Conservation (phyloP, 2,329 filamentous ascomycete genomes). For the Microthyrium microscopicum region DNA sequence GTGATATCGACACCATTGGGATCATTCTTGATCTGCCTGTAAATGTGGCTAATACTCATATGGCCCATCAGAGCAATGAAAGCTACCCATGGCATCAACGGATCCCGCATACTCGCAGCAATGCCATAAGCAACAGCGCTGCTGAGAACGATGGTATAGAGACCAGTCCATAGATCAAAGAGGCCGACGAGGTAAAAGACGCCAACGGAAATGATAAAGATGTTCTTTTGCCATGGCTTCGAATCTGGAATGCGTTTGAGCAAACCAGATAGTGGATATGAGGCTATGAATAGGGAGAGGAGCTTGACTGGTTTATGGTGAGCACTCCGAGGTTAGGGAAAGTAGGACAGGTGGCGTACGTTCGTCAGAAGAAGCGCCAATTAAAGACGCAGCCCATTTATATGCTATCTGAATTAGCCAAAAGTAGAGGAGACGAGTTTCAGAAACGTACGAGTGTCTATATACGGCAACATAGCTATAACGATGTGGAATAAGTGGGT, state of each 20-base stretch:
- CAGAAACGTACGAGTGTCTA: slow-evolving; percentile 37
- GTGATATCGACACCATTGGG: slow-evolving; percentile 69
- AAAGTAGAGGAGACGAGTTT: slow-evolving; percentile 3
- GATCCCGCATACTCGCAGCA: slow-evolving; percentile 65
- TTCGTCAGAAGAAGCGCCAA: slow-evolving; percentile 50
- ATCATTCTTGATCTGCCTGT: slow-evolving; percentile 54
- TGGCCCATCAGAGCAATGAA: slow-evolving; percentile 93
- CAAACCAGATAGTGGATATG: slow-evolving; percentile 76
- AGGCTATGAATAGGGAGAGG: slow-evolving; percentile 75
- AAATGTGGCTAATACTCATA: slow-evolving; percentile 79
- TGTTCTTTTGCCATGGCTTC: slow-evolving; percentile 69
- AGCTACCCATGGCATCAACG: slow-evolving; percentile 94
- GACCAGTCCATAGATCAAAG: slow-evolving; percentile 79
- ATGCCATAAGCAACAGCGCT: slow-evolving; percentile 69
- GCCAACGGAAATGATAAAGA: slow-evolving; percentile 65
- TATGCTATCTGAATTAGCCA: slow-evolving; percentile 34
- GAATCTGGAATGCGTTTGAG: slow-evolving; percentile 82
- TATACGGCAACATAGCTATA: slow-evolving; percentile 43
- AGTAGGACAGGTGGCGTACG: slow-evolving; percentile 24
- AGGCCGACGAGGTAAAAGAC: slow-evolving; percentile 87
- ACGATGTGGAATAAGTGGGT: too few species aligned
- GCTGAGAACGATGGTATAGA: slow-evolving; percentile 64
- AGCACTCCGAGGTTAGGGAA: neutral
- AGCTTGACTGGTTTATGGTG: slow-evolving; percentile 62
- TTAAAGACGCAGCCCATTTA: slow-evolving; percentile 35